phyloP scores from a whole-genome alignment of 257 asterid genomes.

The Marsdenia floribunda region DNA sequence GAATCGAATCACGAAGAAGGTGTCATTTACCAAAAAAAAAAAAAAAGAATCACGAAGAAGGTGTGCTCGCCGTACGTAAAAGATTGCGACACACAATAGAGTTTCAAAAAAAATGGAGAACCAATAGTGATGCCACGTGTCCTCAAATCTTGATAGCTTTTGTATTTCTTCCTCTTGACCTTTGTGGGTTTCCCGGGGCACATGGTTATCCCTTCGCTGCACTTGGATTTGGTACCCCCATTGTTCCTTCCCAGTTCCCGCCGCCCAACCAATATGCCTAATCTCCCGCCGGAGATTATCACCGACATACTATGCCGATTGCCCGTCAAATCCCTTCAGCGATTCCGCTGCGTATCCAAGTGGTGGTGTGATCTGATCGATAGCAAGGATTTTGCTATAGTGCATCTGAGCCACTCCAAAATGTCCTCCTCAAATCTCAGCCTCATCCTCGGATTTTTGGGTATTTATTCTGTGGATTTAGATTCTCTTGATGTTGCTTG shows the following conservation, averaged over 20 bases:
- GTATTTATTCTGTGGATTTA: conserved; percentile 16
- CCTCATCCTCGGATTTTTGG: conserved; percentile 38
- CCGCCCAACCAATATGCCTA: neutral
- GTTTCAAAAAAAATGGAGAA: no score
- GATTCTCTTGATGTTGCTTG: conserved; percentile 8
- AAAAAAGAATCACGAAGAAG: no score
- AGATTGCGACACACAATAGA: neutral
- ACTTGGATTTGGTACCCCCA: neutral
- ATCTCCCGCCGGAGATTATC: conserved; percentile 36
- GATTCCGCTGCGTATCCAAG: conserved; percentile 46
- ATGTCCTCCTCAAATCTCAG: conserved; percentile 24
- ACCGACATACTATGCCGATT: conserved; percentile 46
- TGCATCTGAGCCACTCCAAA: conserved; percentile 33
- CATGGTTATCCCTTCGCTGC: neutral
- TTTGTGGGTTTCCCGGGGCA: no score
- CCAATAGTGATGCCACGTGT: neutral
- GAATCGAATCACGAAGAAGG: no score
- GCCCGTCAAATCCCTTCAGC: conserved; percentile 46
- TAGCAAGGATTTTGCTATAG: conserved; percentile 35
- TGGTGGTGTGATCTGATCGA: conserved; percentile 44
- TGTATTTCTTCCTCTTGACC: neutral
- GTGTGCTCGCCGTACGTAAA: no score
- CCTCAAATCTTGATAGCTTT: neutral
- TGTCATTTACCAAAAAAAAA: no score
- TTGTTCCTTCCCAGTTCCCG: neutral